Evolutionary conservation across 768 basidiomycete species (phyloP), one percentile per base, ranked within the genome.

Genomic region (Suillus subaureus): DNA sequence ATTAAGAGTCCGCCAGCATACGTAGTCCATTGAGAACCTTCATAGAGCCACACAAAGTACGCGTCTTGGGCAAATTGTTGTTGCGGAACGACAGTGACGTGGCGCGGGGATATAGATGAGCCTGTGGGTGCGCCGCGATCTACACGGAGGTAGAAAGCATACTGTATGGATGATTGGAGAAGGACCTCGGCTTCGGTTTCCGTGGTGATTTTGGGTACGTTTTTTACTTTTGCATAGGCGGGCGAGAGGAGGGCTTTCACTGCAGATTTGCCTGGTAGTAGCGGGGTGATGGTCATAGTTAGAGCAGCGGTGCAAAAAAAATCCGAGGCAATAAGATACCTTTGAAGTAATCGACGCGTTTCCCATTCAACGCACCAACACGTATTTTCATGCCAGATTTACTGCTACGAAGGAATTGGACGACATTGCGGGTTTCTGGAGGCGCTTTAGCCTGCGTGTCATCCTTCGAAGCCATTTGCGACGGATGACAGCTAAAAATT

Each of bases 21-120:
- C 8, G 93, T 96, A 70, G 91, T 93, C 87, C 94, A 90, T 72
- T 97, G 96, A 16, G 93, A 93, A 51, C 94, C 93, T 66, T 96
- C 94, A 77, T 96, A 94, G 79, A 99, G 94, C 97, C 97, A 99
- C 35, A 92, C 96, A 77, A 93, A 99, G 79, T 96, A 95, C 60
- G 90, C 89, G 26, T 92, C 87, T 8, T 85, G 80, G n/a, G 81
- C 79, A 77, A 97, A 96, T 65, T 84, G 79, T 72, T 94, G 92
- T 78, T 94, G 89, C 61, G 86, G 90, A 64, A 90, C 90, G 73
- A 99, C 85, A 69, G 68, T 62, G 65, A 78, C 69, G 35, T 94
- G 96, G 43, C 94, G 94, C 21, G 93, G 91, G 7, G 86, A 84
- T 0, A 89, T 83, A 1, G 89, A 83, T 11, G 87, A 83, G 21